These are phyloP conservation scores for Magnusiomyces starmeri DNA, from an alignment of 1,139 yeast genomes.

Conservation along the genomic window DNA sequence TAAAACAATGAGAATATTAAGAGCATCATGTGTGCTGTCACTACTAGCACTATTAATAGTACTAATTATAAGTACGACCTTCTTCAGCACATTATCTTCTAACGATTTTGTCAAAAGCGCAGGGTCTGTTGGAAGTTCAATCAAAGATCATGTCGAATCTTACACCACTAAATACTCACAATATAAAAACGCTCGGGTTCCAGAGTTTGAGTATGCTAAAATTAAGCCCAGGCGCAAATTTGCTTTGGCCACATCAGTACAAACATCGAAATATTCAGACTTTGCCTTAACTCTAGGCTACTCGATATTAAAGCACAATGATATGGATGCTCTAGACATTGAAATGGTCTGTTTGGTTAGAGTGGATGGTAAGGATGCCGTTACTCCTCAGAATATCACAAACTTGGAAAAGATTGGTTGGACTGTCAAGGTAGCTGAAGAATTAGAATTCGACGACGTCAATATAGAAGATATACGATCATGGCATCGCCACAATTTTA, in stretches of 20 bases:
- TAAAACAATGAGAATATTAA: constrained; percentile 9
- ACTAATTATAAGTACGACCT: constrained; percentile 3
- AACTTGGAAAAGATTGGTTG: constrained; percentile 22
- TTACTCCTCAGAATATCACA: constrained; percentile 22
- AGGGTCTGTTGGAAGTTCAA: neutral
- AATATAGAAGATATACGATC: constrained; percentile 20
- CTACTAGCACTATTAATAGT: constrained; percentile 4
- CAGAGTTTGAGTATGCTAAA: constrained; percentile 6
- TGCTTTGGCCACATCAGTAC: constrained; percentile 23
- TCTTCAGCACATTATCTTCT: constrained; percentile 6
- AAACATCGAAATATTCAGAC: constrained; percentile 21
- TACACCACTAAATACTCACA: constrained; percentile 7
- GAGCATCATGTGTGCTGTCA: constrained; percentile 10
- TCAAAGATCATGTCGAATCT: constrained; percentile 6
- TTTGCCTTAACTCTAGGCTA: constrained; percentile 23
- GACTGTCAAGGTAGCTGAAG: constrained; percentile 21
- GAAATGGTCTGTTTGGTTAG: constrained; percentile 23
- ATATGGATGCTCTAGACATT: constrained; percentile 21
- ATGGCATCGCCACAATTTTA: constrained; percentile 24
- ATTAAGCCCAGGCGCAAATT: neutral
- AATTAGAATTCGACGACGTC: constrained; percentile 23
- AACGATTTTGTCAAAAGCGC: constrained; percentile 4
- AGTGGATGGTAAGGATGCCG: constrained; percentile 23
- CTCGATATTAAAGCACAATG: constrained; percentile 22
- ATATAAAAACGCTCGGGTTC: constrained; percentile 7